Conservation (phyloP, 306 rosid genomes). For the Pterocarpus santalinus region DNA sequence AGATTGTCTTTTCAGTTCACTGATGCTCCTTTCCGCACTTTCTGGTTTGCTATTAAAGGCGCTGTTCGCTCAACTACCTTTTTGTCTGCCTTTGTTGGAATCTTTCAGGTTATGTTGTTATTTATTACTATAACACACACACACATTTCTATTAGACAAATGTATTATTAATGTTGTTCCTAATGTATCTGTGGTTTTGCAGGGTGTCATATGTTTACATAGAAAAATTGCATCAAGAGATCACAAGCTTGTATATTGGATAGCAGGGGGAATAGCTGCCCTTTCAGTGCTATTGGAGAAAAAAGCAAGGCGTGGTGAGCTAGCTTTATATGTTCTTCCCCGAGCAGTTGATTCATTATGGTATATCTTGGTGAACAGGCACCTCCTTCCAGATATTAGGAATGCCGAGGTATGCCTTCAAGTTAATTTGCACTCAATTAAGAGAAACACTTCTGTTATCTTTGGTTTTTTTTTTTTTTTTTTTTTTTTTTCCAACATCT, state of each 20-base stretch:
- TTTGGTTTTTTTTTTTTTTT: slow-evolving; percentile 1
- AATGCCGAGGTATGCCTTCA: slow-evolving; percentile 81
- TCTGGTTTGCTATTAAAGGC: slow-evolving; percentile 77
- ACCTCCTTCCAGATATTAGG: slow-evolving; percentile 82
- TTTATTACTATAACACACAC: background rate
- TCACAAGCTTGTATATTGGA: slow-evolving; percentile 94
- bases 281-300: slow-evolving; percentile 91
- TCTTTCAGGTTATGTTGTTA: slow-evolving; percentile 76
- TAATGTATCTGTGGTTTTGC: slow-evolving; percentile 50
- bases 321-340: slow-evolving; percentile 97
- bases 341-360: slow-evolving; percentile 93
- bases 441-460: slow-evolving; percentile 13
- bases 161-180: slow-evolving; percentile 35
- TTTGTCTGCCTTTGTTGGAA: slow-evolving; percentile 94
- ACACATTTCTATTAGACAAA: slow-evolving; percentile 29
- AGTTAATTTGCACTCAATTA: slow-evolving; percentile 21
- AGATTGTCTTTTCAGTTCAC: slow-evolving; percentile 69
- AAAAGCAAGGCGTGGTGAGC: slow-evolving; percentile 92
- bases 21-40: slow-evolving; percentile 82
- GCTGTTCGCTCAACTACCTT: slow-evolving; percentile 88
- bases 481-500: background rate
- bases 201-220: slow-evolving; percentile 90
- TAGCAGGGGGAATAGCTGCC: slow-evolving; percentile 86
- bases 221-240: slow-evolving; percentile 86
- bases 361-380: slow-evolving; percentile 92